Percentiles rank a stretch among this genome's conserved stretches.
Evolutionary conservation across 805 yeast genomes (phyloP).

Genomic region (Ascoidea asiatica): DNA sequence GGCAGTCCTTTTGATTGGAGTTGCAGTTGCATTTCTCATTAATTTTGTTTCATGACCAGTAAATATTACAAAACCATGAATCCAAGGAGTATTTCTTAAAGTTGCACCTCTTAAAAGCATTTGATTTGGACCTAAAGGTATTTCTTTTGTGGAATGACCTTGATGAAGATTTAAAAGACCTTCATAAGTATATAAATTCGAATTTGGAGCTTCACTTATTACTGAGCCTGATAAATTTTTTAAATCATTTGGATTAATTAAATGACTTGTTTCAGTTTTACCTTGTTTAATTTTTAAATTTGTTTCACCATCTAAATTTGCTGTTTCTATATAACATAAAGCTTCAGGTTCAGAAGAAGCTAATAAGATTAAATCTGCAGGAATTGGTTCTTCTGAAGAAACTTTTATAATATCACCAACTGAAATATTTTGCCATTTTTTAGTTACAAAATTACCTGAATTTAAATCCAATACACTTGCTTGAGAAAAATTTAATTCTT

Average conservation of each 20-base stretch:
- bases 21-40: constrained; percentile 97
- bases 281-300: constrained; percentile 92
- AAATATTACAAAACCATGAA: constrained; percentile 83
- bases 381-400: constrained; percentile 77
- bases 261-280: constrained; percentile 55
- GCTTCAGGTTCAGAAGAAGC: constrained; percentile 98
- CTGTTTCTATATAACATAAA: constrained; percentile 92
- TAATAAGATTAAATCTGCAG: constrained; percentile 79
- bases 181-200: constrained; percentile 87
- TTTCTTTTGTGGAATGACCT: constrained; percentile 31
- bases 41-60: constrained; percentile 98
- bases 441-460: constrained; percentile 47
- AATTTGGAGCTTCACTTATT: constrained; percentile 84
- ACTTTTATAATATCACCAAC: constrained; percentile 90
- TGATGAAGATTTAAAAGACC: constrained; percentile 26
- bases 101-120: constrained; percentile 91
- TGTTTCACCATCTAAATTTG: constrained; percentile 96
- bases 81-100: constrained; percentile 87
- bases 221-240: constrained; percentile 43
- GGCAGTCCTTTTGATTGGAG: constrained; percentile 94
- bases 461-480: constrained; percentile 48
- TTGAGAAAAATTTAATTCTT: constrained; percentile 70
- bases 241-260: constrained; percentile 53
- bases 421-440: constrained; percentile 73
- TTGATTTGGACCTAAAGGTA: constrained; percentile 84